Evolutionary conservation across 306 rosid genomes (phyloP), one percentile per base, ranked within the genome.

Genomic region (Sechiopsis laciniata): DNA sequence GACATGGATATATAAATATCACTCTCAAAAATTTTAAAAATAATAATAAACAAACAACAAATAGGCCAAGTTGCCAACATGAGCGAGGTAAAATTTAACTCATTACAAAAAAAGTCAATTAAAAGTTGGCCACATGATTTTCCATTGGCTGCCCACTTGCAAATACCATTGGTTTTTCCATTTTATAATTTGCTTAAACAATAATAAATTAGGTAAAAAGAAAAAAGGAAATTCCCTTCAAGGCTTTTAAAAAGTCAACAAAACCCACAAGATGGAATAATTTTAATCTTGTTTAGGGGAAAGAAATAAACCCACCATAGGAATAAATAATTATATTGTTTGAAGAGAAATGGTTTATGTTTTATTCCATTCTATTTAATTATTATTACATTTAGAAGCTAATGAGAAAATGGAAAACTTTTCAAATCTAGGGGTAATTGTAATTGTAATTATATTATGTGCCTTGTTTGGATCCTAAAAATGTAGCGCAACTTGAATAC

Each of bases 41-140:
- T 55, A 5, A 16, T 17, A 40, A 2, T n/a, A 37, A 40, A 1
- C 32, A 26, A 26, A 2, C 1, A 1, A 59, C 10, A 35, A 64
- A 46, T 3, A 19, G 72, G 72, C 12, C 72, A 67, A 67, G 72
- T 67, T 67, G 72, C 8, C n/a, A 65, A 65, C n/a, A 65, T 65
- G 71, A 65, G n/a, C 54, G 4, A 29, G 0, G 16, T 16, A 65
- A 65, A 65, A 19, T 40, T 42, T 9, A 65, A 65, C 32, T 37
- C 10, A 42, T 42, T 65, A 19, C 71, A 42, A 0, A 46, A 1
- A 13, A 67, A 67, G 53, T 67, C 55, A 67, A 67, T 11, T 46
- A 67, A 67, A 46, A 46, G 54, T 20, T 67, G 56, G 55, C 37
- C 17, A 67, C 55, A 45, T 40, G 71, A 22, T 12, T 63, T 63